Evolutionary conservation across 257 asterid genomes (phyloP).

Genomic region (Fraxinus anomala): DNA sequence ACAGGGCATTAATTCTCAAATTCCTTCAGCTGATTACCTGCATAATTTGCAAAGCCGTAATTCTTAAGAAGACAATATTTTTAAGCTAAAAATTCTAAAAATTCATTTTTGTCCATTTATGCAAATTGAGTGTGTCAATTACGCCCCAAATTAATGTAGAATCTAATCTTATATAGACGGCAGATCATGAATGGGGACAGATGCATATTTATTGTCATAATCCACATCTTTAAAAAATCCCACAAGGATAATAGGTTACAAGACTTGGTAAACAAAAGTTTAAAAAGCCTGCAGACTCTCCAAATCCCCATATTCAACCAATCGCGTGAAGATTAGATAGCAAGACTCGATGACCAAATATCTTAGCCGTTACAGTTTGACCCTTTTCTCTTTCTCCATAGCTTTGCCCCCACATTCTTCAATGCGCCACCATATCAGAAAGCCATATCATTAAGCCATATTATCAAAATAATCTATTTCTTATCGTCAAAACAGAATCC

Average conservation of each 20-base stretch:
- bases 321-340: background rate
- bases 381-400: background rate
- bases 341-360: background rate
- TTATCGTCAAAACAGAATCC: background rate
- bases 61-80: conserved; percentile 3
- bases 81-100: conserved; percentile 1
- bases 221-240: background rate
- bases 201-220: background rate
- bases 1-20: conserved; percentile 36
- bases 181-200: background rate
- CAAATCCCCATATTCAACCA: background rate
- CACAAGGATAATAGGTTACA: background rate
- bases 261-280: background rate
- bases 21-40: conserved; percentile 26
- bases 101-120: conserved; percentile 2
- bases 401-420: background rate
- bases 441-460: background rate
- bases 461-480: background rate
- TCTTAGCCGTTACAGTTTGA: background rate
- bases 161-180: background rate
- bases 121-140: background rate
- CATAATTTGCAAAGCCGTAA: conserved; percentile 25
- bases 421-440: background rate
- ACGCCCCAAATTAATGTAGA: background rate
- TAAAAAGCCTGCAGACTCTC: conserved; percentile 7